Conservation (phyloP, 352 stramenopile genomes). For the Phytophthora aleatoria region DNA sequence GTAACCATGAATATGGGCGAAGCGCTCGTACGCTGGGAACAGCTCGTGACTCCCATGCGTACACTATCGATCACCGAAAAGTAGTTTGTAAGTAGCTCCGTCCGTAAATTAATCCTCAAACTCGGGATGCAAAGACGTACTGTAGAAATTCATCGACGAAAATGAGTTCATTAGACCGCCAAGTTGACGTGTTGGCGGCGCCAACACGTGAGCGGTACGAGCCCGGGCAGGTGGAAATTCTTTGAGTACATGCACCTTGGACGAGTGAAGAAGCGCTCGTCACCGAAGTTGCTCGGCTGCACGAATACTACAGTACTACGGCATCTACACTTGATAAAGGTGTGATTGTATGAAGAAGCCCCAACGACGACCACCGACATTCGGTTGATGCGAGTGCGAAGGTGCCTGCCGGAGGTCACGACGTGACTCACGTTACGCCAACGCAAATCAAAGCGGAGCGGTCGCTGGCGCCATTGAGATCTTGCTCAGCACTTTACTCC, state of each 20-base stretch:
- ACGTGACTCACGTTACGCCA: constrained; percentile 16
- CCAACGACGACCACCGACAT: constrained; percentile 1
- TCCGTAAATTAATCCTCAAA: constrained; percentile 19
- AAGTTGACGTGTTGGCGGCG: background rate
- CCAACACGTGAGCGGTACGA: constrained; percentile 1
- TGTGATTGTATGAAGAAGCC: too few relatives aligned
- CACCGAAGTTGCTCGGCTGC: background rate
- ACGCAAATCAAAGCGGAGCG: constrained; percentile 27
- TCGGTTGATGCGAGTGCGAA: constrained; percentile 1
- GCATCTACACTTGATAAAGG: too few relatives aligned
- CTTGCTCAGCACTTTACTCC: constrained; percentile 24
- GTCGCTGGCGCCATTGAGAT: constrained; percentile 31
- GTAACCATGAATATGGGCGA: constrained; percentile 41
- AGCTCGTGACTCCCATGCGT: constrained; percentile 36
- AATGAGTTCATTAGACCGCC: background rate
- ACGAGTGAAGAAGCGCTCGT: background rate
- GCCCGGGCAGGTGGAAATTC: constrained; percentile 1
- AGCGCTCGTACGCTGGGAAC: constrained; percentile 40
- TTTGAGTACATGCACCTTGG: background rate
- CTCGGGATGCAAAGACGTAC: background rate
- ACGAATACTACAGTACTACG: too few relatives aligned
- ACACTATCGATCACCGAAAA: constrained; percentile 33
- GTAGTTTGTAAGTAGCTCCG: constrained; percentile 1
- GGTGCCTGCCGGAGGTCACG: too few relatives aligned
- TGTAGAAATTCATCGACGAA: constrained; percentile 15